Conservation (phyloP, 2,329 filamentous ascomycete species). For the Trichoderma sp. region DNA sequence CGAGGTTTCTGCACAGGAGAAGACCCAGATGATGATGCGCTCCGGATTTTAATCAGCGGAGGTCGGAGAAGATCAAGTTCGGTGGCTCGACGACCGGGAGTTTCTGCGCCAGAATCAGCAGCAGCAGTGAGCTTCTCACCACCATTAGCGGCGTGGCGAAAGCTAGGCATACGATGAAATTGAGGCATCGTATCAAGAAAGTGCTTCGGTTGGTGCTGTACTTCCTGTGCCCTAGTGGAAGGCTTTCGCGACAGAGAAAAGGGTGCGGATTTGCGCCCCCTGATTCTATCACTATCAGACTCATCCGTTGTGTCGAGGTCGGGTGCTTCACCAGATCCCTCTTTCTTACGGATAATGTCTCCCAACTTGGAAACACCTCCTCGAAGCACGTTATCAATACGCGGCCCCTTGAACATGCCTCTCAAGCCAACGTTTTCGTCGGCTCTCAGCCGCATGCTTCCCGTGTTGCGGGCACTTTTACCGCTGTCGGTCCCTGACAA, state of each 20-base stretch:
- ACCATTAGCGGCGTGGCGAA: slow-evolving; percentile 22
- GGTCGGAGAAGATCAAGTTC: slow-evolving; percentile 51
- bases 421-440: slow-evolving; percentile 43
- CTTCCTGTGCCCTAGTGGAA: slow-evolving; percentile 34
- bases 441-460: slow-evolving; percentile 45
- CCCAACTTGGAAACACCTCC: slow-evolving; percentile 56
- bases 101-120: slow-evolving; percentile 15
- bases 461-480: slow-evolving; percentile 35
- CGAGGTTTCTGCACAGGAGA: slow-evolving; percentile 28
- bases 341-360: slow-evolving; percentile 57
- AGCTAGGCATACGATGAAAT: slow-evolving; percentile 42
- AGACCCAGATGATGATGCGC: slow-evolving; percentile 40
- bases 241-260: slow-evolving; percentile 37
- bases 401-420: slow-evolving; percentile 74
- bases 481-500: slow-evolving; percentile 29
- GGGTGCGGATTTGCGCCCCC: slow-evolving; percentile 40
- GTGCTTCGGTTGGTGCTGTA: slow-evolving; percentile 38
- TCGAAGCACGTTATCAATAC: slow-evolving; percentile 70
- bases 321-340: slow-evolving; percentile 36
- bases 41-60: slow-evolving; percentile 47
- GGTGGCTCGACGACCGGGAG: slow-evolving; percentile 40
- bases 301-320: slow-evolving; percentile 48
- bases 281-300: slow-evolving; percentile 45
- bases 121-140: slow-evolving; percentile 22
- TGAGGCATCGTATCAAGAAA: slow-evolving; percentile 54